These are phyloP conservation scores for Adansonia grandidieri DNA, from an alignment of 441 rosid genomes.

Conservation along the genomic window DNA sequence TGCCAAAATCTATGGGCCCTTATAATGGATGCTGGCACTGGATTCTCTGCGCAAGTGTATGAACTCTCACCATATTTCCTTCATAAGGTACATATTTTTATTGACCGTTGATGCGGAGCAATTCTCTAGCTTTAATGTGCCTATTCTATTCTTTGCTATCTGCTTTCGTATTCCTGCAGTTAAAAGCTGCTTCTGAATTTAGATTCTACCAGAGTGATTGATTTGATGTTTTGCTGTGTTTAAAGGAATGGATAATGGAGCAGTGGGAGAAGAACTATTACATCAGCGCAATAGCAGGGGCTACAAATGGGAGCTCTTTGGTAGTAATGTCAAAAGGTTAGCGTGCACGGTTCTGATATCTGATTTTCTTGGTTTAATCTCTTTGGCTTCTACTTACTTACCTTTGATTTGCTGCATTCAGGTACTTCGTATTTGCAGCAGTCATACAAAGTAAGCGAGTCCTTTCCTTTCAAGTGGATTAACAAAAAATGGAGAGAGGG, in stretches of 20 bases:
- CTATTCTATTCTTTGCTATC: background rate
- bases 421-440: slow-evolving; percentile 73
- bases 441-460: slow-evolving; percentile 79
- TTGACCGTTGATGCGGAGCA: background rate
- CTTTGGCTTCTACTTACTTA: background rate
- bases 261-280: slow-evolving; percentile 95
- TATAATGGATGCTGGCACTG: slow-evolving; percentile 85
- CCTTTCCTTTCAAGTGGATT: slow-evolving; percentile 83
- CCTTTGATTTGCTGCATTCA: slow-evolving; percentile 28
- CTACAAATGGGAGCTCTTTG: slow-evolving; percentile 76
- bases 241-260: slow-evolving; percentile 97
- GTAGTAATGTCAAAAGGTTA: slow-evolving; percentile 94
- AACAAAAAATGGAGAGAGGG: slow-evolving; percentile 86
- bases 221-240: slow-evolving; percentile 19
- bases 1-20: slow-evolving; percentile 72
- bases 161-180: slow-evolving; percentile 6
- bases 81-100: slow-evolving; percentile 52
- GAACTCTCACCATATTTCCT: slow-evolving; percentile 64
- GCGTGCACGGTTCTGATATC: slow-evolving; percentile 24
- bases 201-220: slow-evolving; percentile 2
- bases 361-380: background rate
- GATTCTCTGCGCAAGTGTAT: slow-evolving; percentile 68
- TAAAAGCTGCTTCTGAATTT: slow-evolving; percentile 19
- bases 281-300: slow-evolving; percentile 86
- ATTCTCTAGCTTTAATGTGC: background rate